A percentile compares a stretch with the other conserved stretches of the same genome.
Conservation (phyloP, 768 basidiomycete species). For the Psilocybe azurescens region DNA sequence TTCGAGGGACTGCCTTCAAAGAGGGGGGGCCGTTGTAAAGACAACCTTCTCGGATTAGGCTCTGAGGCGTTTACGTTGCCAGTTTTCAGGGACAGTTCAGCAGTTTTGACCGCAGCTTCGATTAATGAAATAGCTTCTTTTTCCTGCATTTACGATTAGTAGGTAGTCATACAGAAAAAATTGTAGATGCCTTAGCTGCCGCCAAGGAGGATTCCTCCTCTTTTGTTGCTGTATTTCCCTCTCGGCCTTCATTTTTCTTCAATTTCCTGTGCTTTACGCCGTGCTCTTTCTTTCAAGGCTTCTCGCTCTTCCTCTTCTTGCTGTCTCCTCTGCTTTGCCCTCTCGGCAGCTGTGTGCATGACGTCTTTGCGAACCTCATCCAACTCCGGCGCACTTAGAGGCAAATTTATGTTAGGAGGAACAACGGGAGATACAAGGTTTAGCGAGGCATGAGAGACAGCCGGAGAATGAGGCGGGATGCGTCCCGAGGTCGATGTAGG, state of each 20-base stretch:
- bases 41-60: conserved; percentile 15
- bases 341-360: conserved; percentile 87
- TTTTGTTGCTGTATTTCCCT: conserved; percentile 40
- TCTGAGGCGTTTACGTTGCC: conserved; percentile 9
- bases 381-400: conserved; percentile 48
- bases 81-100: conserved; percentile 6
- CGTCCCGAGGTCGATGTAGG: conserved; percentile 30
- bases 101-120: conserved; percentile 48
- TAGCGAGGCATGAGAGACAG: conserved; percentile 46
- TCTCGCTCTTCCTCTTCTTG: conserved; percentile 86
- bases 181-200: conserved; percentile 14
- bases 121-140: conserved; percentile 48
- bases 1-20: conserved; percentile 28
- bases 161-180: neutral
- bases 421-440: conserved; percentile 41
- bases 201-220: conserved; percentile 21
- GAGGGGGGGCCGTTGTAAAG: conserved; percentile 40
- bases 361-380: conserved; percentile 74
- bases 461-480: conserved; percentile 49
- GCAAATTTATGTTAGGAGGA: conserved; percentile 32
- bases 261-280: conserved; percentile 77
- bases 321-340: conserved; percentile 79
- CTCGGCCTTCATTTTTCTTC: conserved; percentile 65
- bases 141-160: conserved; percentile 28
- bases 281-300: conserved; percentile 79